phyloP scores from a whole-genome alignment of 352 stramenopile genomes.

The Globisporangium rhizosaccharum region DNA sequence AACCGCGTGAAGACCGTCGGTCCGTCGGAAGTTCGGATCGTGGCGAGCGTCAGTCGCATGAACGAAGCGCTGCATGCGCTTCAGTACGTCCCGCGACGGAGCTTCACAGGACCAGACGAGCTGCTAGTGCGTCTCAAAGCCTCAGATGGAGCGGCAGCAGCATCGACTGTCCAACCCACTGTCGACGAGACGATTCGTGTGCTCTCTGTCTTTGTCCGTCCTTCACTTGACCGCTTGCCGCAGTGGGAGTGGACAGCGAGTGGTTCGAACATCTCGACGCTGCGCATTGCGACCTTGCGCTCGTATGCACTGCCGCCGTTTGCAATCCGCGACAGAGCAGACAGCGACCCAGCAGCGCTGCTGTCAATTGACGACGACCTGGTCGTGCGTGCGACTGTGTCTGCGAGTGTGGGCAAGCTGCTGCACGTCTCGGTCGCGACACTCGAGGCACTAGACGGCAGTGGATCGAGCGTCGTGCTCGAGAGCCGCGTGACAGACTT shows the following conservation, averaged over 20 bases:
- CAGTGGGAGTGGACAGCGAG: conserved; percentile 17
- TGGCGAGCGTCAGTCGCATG: conserved; percentile 2
- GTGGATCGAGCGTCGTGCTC: neutral
- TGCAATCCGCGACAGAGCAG: conserved; percentile 3
- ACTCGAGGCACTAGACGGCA: neutral
- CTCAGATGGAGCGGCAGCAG: neutral
- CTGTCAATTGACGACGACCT: conserved; percentile 9
- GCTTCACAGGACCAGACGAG: conserved; percentile 36
- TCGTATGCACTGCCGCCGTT: conserved; percentile 7
- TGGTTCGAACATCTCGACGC: conserved; percentile 8
- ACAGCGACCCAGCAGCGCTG: neutral
- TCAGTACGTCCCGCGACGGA: conserved; percentile 20
- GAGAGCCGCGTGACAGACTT: conserved; percentile 7
- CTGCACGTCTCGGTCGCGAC: conserved; percentile 1
- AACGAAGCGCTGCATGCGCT: conserved; percentile 16
- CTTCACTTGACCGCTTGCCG: conserved; percentile 21
- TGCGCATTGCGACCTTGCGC: conserved; percentile 1
- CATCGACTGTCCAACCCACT: neutral
- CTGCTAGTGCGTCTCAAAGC: conserved; percentile 26
- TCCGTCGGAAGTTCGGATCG: conserved; percentile 6
- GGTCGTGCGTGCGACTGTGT: conserved; percentile 3
- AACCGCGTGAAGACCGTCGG: neutral
- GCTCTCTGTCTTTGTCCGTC: conserved; percentile 26
- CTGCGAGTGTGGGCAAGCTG: conserved; percentile 6
- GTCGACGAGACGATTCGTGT: conserved; percentile 15